phyloP scores from a whole-genome alignment of 306 rosid species.

The Glycine soja region DNA sequence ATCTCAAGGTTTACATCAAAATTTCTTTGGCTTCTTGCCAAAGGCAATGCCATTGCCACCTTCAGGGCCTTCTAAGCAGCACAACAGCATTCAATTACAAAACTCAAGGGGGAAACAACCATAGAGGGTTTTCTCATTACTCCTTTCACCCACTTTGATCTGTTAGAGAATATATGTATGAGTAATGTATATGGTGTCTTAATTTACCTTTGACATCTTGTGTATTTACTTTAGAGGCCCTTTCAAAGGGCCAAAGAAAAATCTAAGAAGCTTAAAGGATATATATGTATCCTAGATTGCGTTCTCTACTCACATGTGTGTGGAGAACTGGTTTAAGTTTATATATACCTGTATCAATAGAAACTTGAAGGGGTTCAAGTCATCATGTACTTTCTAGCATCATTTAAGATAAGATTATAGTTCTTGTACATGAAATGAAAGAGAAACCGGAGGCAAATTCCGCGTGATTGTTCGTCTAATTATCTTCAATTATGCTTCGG shows the following conservation, averaged over 20 bases:
- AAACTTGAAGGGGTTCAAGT: constrained; percentile 28
- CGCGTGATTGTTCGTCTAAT: constrained; percentile 9
- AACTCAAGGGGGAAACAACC: constrained; percentile 57
- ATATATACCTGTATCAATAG: constrained; percentile 11
- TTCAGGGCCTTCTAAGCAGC: constrained; percentile 88
- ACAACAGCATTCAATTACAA: constrained; percentile 67
- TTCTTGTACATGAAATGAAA: constrained; percentile 36
- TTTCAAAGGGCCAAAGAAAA: too few species aligned
- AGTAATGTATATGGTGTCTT: constrained; percentile 36
- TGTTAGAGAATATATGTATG: not conserved
- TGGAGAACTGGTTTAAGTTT: constrained; percentile 20
- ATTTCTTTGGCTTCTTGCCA: constrained; percentile 66
- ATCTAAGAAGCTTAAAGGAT: not conserved
- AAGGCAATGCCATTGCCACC: constrained; percentile 73
- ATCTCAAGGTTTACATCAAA: constrained; percentile 44
- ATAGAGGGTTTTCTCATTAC: constrained; percentile 29
- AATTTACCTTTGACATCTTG: not conserved
- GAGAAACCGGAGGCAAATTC: constrained; percentile 19
- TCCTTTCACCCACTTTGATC: not conserved
- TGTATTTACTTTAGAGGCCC: too few species aligned
- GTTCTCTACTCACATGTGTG: constrained; percentile 8
- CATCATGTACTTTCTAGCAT: constrained; percentile 25
- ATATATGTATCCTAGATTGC: not conserved
- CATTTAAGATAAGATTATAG: constrained; percentile 17
- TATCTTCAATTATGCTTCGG: not conserved